phyloP scores from a whole-genome alignment of 1,284 basidiomycete genomes.

The Moesziomyces globuligerus region DNA sequence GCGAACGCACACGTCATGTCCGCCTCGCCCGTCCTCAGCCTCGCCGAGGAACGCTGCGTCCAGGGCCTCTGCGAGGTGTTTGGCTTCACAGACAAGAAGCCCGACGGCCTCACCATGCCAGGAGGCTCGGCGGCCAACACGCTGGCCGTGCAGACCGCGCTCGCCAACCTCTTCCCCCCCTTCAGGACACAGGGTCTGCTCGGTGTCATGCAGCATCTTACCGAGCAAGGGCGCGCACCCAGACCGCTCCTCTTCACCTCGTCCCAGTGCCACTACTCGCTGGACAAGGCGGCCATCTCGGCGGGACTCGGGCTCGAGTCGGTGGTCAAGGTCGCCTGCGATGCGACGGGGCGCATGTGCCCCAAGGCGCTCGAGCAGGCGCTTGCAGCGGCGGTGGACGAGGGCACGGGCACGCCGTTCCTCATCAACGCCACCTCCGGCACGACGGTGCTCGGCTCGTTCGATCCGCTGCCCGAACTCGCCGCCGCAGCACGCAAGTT shows the following conservation, averaged over 20 bases:
- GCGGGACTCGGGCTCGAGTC: slow-evolving; percentile 67
- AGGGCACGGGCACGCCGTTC: slow-evolving; percentile 62
- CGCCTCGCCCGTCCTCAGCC: slow-evolving; percentile 68
- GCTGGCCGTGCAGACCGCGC: slow-evolving; percentile 68
- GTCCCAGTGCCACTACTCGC: slow-evolving; percentile 67
- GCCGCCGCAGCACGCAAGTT: slow-evolving; percentile 57
- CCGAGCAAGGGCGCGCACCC: slow-evolving; percentile 18
- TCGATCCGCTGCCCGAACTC: slow-evolving; percentile 66
- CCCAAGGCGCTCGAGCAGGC: slow-evolving; percentile 42
- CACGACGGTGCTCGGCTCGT: slow-evolving; percentile 68
- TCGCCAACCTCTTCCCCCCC: slow-evolving; percentile 65
- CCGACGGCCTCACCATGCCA: slow-evolving; percentile 65
- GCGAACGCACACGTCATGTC: slow-evolving; percentile 69
- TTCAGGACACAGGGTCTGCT: slow-evolving; percentile 65
- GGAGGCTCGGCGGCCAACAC: slow-evolving; percentile 69
- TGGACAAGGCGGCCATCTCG: slow-evolving; percentile 69
- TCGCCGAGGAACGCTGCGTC: slow-evolving; percentile 62
- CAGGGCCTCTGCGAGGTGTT: slow-evolving; percentile 51
- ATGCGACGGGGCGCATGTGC: slow-evolving; percentile 57
- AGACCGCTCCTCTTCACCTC: slow-evolving; percentile 68
- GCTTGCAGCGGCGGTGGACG: slow-evolving; percentile 18
- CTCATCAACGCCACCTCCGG: slow-evolving; percentile 69
- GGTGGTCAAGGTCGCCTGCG: slow-evolving; percentile 65
- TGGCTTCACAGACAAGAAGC: slow-evolving; percentile 58
- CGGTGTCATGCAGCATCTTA: slow-evolving; percentile 40